These are phyloP conservation scores for Cyclanthera cordifolia DNA, from an alignment of 306 rosid genomes.

Conservation along the genomic window DNA sequence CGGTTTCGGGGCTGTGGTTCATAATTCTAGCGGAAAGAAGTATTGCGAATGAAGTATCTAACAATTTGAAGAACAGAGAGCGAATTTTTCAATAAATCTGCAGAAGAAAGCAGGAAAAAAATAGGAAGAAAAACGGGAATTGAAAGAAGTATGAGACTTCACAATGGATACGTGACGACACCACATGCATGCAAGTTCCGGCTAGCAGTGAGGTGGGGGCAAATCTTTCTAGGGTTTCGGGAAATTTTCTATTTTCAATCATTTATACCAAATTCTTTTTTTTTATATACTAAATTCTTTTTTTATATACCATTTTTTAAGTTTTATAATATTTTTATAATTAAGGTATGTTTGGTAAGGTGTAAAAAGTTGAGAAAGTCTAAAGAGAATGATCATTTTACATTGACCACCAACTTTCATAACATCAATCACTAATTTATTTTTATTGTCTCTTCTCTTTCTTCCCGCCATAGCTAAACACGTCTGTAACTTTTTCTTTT, in stretches of 20 bases:
- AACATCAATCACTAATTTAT: no score
- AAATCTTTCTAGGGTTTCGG: not conserved
- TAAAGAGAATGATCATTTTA: no score
- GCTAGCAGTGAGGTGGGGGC: not conserved
- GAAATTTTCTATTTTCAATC: not conserved
- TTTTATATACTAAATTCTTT: no score
- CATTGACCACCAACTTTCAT: no score
- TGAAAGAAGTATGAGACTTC: not conserved
- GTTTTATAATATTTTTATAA: no score
- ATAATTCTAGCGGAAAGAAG: not conserved
- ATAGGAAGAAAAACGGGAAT: not conserved
- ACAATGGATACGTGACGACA: not conserved
- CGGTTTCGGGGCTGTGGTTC: not conserved
- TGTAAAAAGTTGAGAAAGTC: no score
- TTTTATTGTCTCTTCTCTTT: no score
- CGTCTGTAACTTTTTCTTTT: no score
- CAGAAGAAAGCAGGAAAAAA: not conserved
- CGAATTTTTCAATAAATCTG: not conserved
- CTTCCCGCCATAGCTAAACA: no score
- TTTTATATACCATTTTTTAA: no score
- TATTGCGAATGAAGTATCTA: not conserved
- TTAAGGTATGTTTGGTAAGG: no score
- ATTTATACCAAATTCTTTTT: not conserved
- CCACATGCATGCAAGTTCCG: slow-evolving; percentile 7
- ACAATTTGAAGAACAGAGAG: not conserved